Evolutionary conservation across 257 asterid species (phyloP).

Genomic region (Ehretia macrophylla): DNA sequence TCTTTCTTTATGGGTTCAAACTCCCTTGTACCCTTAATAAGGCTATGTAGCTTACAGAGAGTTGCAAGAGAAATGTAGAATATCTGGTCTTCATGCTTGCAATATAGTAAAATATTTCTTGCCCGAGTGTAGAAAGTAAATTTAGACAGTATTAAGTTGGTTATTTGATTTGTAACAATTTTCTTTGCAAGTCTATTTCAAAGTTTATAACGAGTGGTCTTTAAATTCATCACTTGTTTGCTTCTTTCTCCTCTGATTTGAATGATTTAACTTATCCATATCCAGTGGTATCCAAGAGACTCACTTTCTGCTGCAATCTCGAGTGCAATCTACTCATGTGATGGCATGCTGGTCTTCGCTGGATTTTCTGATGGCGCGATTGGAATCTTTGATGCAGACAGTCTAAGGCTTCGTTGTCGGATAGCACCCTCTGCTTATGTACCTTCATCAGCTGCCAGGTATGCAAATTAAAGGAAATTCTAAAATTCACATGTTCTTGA

Average conservation of each 20-base stretch:
- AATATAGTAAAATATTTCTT: too few relatives aligned
- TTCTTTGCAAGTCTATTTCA: background rate
- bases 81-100: too few relatives aligned
- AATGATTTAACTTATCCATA: background rate
- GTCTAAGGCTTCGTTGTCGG: slow-evolving; percentile 49
- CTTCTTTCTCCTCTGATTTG: background rate
- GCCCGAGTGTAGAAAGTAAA: too few relatives aligned
- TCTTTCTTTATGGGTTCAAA: too few relatives aligned
- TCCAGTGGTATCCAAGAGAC: slow-evolving; percentile 57
- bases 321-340: slow-evolving; percentile 57
- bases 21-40: too few relatives aligned
- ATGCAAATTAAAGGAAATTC: background rate
- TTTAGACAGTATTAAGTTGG: too few relatives aligned
- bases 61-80: too few relatives aligned
- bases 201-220: background rate
- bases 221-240: background rate
- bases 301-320: slow-evolving; percentile 49
- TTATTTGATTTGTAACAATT: too few relatives aligned
- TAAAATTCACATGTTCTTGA: background rate
- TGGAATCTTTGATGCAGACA: slow-evolving; percentile 44
- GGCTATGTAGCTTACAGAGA: too few relatives aligned
- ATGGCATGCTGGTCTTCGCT: slow-evolving; percentile 53
- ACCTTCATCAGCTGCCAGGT: slow-evolving; percentile 16
- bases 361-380: slow-evolving; percentile 48
- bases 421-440: slow-evolving; percentile 52